Conservation (phyloP, 1,284 basidiomycete species). For the Marasmius oreades region DNA sequence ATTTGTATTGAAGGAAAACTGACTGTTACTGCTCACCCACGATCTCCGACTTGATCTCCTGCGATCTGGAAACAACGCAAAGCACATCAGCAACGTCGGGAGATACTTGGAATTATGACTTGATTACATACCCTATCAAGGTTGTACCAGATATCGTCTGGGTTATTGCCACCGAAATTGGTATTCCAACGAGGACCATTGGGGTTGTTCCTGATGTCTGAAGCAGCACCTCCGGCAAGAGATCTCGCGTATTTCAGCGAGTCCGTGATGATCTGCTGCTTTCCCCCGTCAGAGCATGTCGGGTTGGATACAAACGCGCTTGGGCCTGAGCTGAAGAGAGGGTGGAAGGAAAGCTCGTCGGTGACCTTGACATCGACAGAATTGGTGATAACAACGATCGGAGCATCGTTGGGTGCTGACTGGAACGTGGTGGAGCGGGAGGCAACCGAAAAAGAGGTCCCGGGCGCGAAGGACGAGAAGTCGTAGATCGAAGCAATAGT, state of each 20-base stretch:
- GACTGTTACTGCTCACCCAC: not conserved
- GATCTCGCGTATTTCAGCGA: constrained; percentile 13
- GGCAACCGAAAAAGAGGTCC: constrained; percentile 10
- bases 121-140: constrained; percentile 6
- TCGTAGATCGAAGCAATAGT: constrained; percentile 16
- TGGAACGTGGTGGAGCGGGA: constrained; percentile 1
- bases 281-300: constrained; percentile 8
- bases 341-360: constrained; percentile 11
- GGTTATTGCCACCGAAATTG: constrained; percentile 16
- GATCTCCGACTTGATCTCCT: constrained; percentile 7
- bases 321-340: constrained; percentile 4
- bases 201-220: constrained; percentile 15
- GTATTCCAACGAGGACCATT: constrained; percentile 9
- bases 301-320: constrained; percentile 8
- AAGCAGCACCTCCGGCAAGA: constrained; percentile 14
- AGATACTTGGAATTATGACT: not conserved
- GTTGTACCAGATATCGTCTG: constrained; percentile 16
- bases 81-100: not conserved
- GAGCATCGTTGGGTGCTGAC: constrained; percentile 9
- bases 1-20: not conserved
- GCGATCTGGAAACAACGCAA: constrained; percentile 5
- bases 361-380: constrained; percentile 12
- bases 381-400: constrained; percentile 7
- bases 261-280: constrained; percentile 9
- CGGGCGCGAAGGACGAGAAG: constrained; percentile 16